These are phyloP conservation scores for Crithidia bombi DNA, from an alignment of 208 protist genomes.

Conservation along the genomic window DNA sequence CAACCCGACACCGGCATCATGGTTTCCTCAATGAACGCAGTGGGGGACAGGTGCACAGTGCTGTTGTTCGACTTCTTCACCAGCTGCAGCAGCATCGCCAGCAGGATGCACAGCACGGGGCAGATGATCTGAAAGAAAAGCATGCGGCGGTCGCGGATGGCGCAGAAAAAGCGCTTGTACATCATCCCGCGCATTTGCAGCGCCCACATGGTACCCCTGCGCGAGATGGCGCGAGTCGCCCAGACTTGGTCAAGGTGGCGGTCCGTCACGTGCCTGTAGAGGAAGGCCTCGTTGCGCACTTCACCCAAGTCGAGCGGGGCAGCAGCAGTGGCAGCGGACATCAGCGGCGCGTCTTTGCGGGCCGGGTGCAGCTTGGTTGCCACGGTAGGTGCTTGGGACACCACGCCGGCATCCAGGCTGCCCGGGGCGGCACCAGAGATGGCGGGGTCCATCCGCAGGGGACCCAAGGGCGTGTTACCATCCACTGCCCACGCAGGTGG, in stretches of 20 bases:
- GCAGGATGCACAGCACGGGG: slow-evolving; percentile 64
- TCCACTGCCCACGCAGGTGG: no score
- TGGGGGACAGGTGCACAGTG: slow-evolving; percentile 30
- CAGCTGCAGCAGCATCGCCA: slow-evolving; percentile 67
- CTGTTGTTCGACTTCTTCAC: slow-evolving; percentile 22
- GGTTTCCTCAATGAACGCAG: slow-evolving; percentile 21
- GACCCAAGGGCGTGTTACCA: not conserved
- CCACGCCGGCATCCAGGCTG: not conserved
- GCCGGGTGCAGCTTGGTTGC: not conserved
- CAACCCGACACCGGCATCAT: slow-evolving; percentile 29
- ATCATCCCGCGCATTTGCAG: slow-evolving; percentile 58
- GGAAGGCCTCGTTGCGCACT: slow-evolving; percentile 12
- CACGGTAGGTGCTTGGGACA: not conserved
- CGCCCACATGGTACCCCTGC: slow-evolving; percentile 8
- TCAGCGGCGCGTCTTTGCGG: no score
- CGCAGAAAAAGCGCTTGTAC: slow-evolving; percentile 63
- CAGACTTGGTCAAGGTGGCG: slow-evolving; percentile 31
- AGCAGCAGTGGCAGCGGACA: not conserved
- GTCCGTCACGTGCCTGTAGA: slow-evolving; percentile 23
- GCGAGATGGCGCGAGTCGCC: slow-evolving; percentile 4
- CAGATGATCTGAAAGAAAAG: slow-evolving; percentile 72
- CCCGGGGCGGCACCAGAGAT: not conserved
- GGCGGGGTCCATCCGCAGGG: not conserved
- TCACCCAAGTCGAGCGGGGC: not conserved
- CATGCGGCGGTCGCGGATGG: slow-evolving; percentile 64